phyloP scores from a whole-genome alignment of 495 filamentous ascomycete species.

The Penicillium tannophilum region DNA sequence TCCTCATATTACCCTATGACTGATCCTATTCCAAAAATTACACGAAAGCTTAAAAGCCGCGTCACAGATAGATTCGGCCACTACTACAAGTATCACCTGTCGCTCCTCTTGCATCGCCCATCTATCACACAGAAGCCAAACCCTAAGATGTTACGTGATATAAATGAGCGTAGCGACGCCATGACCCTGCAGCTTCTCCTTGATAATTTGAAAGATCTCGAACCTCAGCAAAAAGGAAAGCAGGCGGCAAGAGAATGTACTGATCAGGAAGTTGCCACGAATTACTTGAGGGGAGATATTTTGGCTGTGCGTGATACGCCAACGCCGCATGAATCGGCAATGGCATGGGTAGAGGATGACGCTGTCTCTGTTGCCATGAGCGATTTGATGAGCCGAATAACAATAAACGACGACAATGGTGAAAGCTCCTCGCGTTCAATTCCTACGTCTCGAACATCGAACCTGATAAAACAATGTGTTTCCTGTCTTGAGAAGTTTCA shows the following conservation, averaged over 20 bases:
- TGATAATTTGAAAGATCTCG: neutral
- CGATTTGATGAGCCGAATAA: neutral
- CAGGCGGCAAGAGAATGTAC: neutral
- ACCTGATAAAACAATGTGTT: conserved; percentile 2
- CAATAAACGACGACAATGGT: neutral
- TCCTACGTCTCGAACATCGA: neutral
- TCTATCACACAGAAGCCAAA: too few species aligned
- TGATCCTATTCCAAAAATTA: too few species aligned
- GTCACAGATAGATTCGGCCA: too few species aligned
- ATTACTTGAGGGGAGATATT: neutral
- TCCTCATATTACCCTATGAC: too few species aligned
- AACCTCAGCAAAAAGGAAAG: neutral
- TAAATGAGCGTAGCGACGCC: neutral
- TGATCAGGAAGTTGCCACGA: neutral
- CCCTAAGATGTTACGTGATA: too few species aligned
- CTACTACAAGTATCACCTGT: too few species aligned
- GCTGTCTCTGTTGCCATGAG: neutral
- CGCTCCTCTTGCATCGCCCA: too few species aligned
- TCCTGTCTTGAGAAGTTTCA: conserved; percentile 15
- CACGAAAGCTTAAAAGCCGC: too few species aligned
- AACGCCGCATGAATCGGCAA: neutral
- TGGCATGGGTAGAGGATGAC: neutral
- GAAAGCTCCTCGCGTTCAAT: neutral
- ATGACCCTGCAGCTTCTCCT: neutral
- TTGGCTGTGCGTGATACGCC: neutral